These are phyloP conservation scores for Aspergillus piperis DNA, from an alignment of 2,329 filamentous ascomycete genomes.

Conservation along the genomic window DNA sequence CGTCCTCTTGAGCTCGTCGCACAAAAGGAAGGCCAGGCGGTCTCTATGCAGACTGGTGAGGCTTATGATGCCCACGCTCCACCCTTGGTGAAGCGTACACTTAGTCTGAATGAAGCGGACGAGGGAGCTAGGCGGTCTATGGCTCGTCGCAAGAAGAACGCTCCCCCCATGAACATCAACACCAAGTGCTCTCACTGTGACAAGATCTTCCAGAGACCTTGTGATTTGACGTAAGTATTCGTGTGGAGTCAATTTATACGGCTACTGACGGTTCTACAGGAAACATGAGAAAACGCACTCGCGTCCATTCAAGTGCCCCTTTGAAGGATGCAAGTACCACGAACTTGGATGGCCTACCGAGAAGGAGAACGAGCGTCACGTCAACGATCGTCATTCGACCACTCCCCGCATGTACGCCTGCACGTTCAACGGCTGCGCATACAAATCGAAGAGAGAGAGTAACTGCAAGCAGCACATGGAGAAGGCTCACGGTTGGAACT, in stretches of 20 bases:
- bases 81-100: conserved; percentile 54
- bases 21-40: conserved; percentile 74
- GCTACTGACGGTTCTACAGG: conserved; percentile 26
- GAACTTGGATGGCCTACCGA: conserved; percentile 92
- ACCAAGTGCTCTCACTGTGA: conserved; percentile 80
- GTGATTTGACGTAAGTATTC: conserved; percentile 70
- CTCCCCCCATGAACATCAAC: conserved; percentile 78
- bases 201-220: conserved; percentile 95
- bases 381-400: conserved; percentile 91
- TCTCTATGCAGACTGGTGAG: conserved; percentile 73
- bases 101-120: conserved; percentile 62
- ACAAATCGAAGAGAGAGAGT: conserved; percentile 91
- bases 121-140: conserved; percentile 89
- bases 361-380: conserved; percentile 93
- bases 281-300: conserved; percentile 99
- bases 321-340: conserved; percentile 83
- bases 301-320: conserved; percentile 89
- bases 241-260: not conserved
- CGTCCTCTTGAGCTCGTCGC: conserved; percentile 82
- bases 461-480: conserved; percentile 99
- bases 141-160: conserved; percentile 93
- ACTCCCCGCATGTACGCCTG: conserved; percentile 82
- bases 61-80: conserved; percentile 54
- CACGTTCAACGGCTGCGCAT: conserved; percentile 78
- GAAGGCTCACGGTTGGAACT: conserved; percentile 89